Base-by-base conservation (phyloP, 2,329 filamentous ascomycete species). In the Colletotrichum sp. region DNA sequence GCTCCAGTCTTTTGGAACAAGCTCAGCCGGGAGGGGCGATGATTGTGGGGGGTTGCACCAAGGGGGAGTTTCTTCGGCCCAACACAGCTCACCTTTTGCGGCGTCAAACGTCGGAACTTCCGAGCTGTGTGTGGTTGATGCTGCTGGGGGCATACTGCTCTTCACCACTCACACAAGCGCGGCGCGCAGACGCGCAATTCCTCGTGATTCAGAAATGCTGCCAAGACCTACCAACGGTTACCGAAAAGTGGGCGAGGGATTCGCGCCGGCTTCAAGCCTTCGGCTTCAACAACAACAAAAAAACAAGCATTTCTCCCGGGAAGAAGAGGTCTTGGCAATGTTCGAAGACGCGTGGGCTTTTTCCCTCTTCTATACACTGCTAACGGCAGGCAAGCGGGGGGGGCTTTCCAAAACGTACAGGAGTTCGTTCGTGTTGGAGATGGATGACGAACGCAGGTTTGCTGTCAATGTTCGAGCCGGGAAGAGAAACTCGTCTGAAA, bases 101-200 rank as follows among this genome's bases (percentile, higher is more conserved):
- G 72, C 72, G 59, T 19, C 29, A 52, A 74, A 36, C n/a, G 67
- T 74, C 72, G 34, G 67, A 74, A 27, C 12, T 64, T 39, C 34
- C 34, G 29, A 64, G 61, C 34, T 64, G 19, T 44, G 19, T n/a
- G 39, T 44, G 39, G 39, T 44, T n/a, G 39, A 44, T 44, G 61
- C 29, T 25, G 27, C 15, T 25, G 34, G 44, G 27, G 64, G 52
- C 19, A 8, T 1, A 15, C 55, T 36, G 32, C 61, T 13, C 6
- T 30, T 29, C 25, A 19, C 55, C 8, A n/a, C 12, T 34, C 59
- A 30, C 19, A 29, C 59, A 30, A 19, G 59, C 29, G 59, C 29
- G 59, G 62, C 19, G 19, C 32, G 29, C 29, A 29, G 62, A 44
- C 62, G 62, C 62, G 34, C 62, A 64, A 44, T 22, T 16, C 62